These are phyloP conservation scores for Phlyctochytrium bullatum DNA, from an alignment of 192 early-diverging fungal genomes.

Conservation along the genomic window DNA sequence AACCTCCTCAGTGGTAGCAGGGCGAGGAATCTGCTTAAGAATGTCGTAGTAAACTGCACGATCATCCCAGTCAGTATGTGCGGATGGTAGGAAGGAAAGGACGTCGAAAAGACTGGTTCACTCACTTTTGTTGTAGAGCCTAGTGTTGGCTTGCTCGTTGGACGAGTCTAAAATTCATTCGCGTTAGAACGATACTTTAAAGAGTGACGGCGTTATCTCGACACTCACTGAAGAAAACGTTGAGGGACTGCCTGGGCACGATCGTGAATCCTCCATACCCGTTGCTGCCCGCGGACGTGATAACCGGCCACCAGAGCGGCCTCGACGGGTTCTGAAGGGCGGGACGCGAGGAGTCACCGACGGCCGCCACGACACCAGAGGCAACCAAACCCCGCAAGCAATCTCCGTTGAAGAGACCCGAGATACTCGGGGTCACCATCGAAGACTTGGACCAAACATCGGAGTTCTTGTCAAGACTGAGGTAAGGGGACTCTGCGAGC, in stretches of 20 bases:
- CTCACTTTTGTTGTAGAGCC: conserved; percentile 10
- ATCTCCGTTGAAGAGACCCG: conserved; percentile 42
- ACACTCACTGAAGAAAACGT: conserved; percentile 36
- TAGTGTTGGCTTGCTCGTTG: conserved; percentile 7
- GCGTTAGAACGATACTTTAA: too few species aligned
- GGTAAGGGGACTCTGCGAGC: not conserved
- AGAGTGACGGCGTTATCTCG: too few species aligned
- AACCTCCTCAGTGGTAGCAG: not conserved
- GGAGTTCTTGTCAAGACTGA: not conserved
- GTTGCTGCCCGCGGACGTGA: conserved; percentile 30
- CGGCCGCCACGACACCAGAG: conserved; percentile 27
- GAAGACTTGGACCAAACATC: conserved; percentile 18
- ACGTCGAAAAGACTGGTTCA: not conserved
- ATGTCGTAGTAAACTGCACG: too few species aligned
- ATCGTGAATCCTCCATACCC: conserved; percentile 43
- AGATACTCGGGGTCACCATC: conserved; percentile 39
- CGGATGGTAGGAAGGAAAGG: too few species aligned
- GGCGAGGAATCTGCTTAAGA: not conserved
- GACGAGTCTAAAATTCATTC: conserved; percentile 22
- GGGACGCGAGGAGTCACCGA: conserved; percentile 32
- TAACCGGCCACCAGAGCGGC: conserved; percentile 28
- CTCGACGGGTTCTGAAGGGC: conserved; percentile 9
- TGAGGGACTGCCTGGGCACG: conserved; percentile 34
- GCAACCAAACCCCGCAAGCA: conserved; percentile 33
- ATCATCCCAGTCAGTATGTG: too few species aligned